Evolutionary conservation across 2,329 filamentous ascomycete genomes (phyloP), one percentile per base, ranked within the genome.

Genomic region (Ilyonectria robusta): DNA sequence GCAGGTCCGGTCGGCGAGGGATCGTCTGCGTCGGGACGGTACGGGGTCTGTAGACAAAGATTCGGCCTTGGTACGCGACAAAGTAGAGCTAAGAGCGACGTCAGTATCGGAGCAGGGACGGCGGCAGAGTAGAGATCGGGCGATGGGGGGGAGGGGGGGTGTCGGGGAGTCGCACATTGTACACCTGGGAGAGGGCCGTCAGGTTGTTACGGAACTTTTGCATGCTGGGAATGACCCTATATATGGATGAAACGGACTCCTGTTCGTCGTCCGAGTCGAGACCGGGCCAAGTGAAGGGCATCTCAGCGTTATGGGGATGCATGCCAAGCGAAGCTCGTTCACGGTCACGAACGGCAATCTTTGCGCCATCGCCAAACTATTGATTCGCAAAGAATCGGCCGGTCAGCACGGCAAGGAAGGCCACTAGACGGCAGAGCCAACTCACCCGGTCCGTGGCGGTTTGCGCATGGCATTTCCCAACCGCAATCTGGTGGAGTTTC

Each of bases 11-110:
- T 3, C 78, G 75, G 2, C 78, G 70, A 4, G 85, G 83, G 7
- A 92, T 78, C 6, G 81, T 81, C 70, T 89, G 86, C 29, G 79
- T 79, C 17, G 76, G 81, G 64, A 82, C 82, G 70, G 80, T 84
- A 62, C 80, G 83, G 42, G 83, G 89, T 65, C 80, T 81, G 70
- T 87, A 91, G 67, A 91, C 83, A 71, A 90, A 86, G 15, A 92
- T 87, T 59, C 82, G 81, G 51, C 87, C 83, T 65, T 83, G 80
- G 66, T 89, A 91, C 13, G 87, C 90, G 11, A 84, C 85, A 71
- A 91, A 89, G 76, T 91, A 92, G 23, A 92, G 84, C 84, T 88
- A 66, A 29, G 54, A 29, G 10, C 40, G 44, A 40, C 9, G 55
- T 73, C 47, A 76, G 67, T 33, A 51, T 54, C 57, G 40, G 59